Conservation (phyloP, 2,329 filamentous ascomycete genomes). For the Epicoccum sorghinum region DNA sequence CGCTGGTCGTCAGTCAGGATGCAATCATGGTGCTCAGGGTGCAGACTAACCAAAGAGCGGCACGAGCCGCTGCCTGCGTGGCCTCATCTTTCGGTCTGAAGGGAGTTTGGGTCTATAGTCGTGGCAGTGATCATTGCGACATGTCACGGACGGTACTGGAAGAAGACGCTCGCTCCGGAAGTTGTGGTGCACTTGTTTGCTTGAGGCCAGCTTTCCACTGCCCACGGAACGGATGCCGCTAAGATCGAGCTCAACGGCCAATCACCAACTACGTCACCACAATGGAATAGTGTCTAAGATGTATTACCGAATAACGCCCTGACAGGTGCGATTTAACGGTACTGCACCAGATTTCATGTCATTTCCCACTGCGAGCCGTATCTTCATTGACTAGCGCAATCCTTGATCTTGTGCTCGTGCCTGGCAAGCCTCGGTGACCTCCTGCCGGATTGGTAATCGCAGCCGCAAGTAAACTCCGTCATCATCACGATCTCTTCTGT, state of each 20-base stretch:
- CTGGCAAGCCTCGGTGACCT: slow-evolving; percentile 1
- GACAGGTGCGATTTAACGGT: background rate
- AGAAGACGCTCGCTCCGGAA: background rate
- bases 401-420: background rate
- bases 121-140: slow-evolving; percentile 40
- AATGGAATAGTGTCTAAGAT: background rate
- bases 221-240: slow-evolving; percentile 25
- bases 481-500: slow-evolving; percentile 7
- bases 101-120: slow-evolving; percentile 18
- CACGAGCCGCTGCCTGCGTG: slow-evolving; percentile 43
- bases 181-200: slow-evolving; percentile 29
- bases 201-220: slow-evolving; percentile 45
- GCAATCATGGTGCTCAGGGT: slow-evolving; percentile 9
- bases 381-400: no score
- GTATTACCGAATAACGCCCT: background rate
- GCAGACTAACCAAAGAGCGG: slow-evolving; percentile 43
- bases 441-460: slow-evolving; percentile 20
- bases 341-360: no score
- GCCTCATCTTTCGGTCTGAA: slow-evolving; percentile 40
- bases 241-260: slow-evolving; percentile 26
- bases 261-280: slow-evolving; percentile 41
- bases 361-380: no score
- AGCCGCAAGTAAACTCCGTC: slow-evolving; percentile 6
- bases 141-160: slow-evolving; percentile 25
- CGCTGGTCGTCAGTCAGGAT: slow-evolving; percentile 29